Evolutionary conservation across 768 basidiomycete genomes (phyloP), one percentile per base, ranked within the genome.

Genomic region (Mycena floridula): DNA sequence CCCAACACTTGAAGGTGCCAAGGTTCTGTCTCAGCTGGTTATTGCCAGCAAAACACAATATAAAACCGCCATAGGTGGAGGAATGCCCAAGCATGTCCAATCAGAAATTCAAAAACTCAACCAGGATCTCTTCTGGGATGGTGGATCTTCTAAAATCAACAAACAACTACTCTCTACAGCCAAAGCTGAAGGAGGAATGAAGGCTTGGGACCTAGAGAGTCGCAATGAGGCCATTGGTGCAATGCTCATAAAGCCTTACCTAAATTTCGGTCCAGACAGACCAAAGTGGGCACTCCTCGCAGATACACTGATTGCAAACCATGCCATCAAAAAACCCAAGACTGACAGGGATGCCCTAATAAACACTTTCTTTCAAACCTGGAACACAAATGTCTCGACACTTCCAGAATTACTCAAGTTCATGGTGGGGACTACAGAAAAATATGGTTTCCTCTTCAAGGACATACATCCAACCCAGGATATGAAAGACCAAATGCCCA

Each of bases 61-160:
- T 20, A 1, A 40, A 54, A 45, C 55, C 46, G 0, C 45, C 49
- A 0, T 12, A n/a, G n/a, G n/a, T 25, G 9, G 9, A 9, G 56
- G 57, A 0, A 58, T 58, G 56, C 56, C 54, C 1, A 37, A 40
- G 12, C 1, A n/a, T 0, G 46, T 58, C 1, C 28, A 44, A 25
- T 39, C 43, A 0, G 18, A 21, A 18, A 13, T 56, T 2, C 12
- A 43, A 25, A 51, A 44, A 39, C 27, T 28, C 1, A 49, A 46
- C 3, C 13, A 39, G n/a, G 23, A 44, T 9, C 54, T 52, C 42
- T 24, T 54, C 2, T 54, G 54, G 54, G 36, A 52, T 15, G 28
- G 26, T 7, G 18, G 18, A 18, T 15, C 32, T 18, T 35, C 32
- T 3, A 13, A 15, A n/a, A n/a, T n/a, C n/a, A n/a, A n/a, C n/a